phyloP scores from a whole-genome alignment of 2,329 filamentous ascomycete genomes.

The Periconia sp. region DNA sequence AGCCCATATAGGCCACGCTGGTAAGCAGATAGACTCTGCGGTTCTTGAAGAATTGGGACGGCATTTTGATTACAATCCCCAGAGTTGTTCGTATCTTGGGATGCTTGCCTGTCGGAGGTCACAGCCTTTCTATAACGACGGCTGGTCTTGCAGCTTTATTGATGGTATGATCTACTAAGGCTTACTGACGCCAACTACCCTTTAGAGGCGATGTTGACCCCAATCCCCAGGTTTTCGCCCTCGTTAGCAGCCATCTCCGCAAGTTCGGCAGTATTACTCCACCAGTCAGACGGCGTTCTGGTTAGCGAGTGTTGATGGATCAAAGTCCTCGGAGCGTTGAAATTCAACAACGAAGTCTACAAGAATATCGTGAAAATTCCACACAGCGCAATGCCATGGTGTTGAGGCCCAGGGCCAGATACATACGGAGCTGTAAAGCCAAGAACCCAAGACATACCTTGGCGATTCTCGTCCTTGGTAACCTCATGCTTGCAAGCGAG shows the following conservation, averaged over 20 bases:
- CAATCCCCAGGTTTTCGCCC: slow-evolving; percentile 1
- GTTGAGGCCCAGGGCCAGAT: slow-evolving; percentile 1
- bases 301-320: slow-evolving; percentile 1
- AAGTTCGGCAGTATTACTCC: slow-evolving; percentile 4
- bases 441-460: slow-evolving; percentile 6
- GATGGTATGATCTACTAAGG: too few species aligned
- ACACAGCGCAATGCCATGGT: background rate
- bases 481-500: slow-evolving; percentile 5
- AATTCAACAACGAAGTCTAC: background rate
- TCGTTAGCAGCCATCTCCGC: background rate
- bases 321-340: background rate
- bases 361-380: slow-evolving; percentile 4
- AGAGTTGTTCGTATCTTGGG: background rate
- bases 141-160: too few species aligned
- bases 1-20: slow-evolving; percentile 51
- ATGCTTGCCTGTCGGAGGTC: too few species aligned
- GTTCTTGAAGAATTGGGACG: slow-evolving; percentile 45
- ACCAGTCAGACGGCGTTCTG: slow-evolving; percentile 4
- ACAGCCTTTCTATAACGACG: too few species aligned
- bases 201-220: too few species aligned
- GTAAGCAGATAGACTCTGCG: slow-evolving; percentile 54
- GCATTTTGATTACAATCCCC: slow-evolving; percentile 10
- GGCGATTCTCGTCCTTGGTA: slow-evolving; percentile 4
- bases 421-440: background rate
- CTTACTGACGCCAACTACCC: too few species aligned